A percentile compares a stretch with the other conserved stretches of the same genome.
phyloP scores from a whole-genome alignment of 495 filamentous ascomycete genomes.

The Astrocystis sublimbata region DNA sequence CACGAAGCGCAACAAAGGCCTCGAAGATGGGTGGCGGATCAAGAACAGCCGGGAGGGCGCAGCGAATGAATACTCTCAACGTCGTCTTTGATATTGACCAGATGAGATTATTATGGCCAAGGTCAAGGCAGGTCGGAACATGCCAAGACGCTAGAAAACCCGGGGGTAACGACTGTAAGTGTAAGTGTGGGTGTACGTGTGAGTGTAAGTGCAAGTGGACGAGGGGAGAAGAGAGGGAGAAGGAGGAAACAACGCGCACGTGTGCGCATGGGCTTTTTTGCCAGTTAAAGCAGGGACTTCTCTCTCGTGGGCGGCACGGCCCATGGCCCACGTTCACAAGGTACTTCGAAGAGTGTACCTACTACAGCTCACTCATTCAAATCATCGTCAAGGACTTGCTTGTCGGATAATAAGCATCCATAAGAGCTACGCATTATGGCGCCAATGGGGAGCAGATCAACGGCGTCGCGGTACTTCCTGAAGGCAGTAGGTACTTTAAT shows the following conservation, averaged over 20 bases:
- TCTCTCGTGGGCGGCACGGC: no score
- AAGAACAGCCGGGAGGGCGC: no score
- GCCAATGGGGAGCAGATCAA: no score
- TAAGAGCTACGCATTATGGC: neutral
- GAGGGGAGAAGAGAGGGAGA: neutral
- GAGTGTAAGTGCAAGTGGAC: no score
- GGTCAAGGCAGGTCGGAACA: neutral
- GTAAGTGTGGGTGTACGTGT: no score
- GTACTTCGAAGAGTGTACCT: no score
- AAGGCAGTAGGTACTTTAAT: no score
- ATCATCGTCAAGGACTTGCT: neutral
- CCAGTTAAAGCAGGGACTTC: neutral
- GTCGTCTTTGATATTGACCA: neutral
- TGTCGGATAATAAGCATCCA: neutral
- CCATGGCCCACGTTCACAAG: no score
- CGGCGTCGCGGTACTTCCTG: no score
- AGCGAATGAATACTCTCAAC: neutral
- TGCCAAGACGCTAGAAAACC: neutral
- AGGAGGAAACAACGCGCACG: neutral
- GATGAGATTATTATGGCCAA: no score
- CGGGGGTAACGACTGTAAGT: slow-evolving; percentile 1
- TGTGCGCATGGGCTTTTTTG: neutral
- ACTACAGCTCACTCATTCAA: no score
- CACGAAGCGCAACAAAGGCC: neutral
- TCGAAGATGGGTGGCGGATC: no score